Evolutionary conservation across 441 rosid genomes (phyloP), one percentile per base, ranked within the genome.

Genomic region (Gossypium lobatum): DNA sequence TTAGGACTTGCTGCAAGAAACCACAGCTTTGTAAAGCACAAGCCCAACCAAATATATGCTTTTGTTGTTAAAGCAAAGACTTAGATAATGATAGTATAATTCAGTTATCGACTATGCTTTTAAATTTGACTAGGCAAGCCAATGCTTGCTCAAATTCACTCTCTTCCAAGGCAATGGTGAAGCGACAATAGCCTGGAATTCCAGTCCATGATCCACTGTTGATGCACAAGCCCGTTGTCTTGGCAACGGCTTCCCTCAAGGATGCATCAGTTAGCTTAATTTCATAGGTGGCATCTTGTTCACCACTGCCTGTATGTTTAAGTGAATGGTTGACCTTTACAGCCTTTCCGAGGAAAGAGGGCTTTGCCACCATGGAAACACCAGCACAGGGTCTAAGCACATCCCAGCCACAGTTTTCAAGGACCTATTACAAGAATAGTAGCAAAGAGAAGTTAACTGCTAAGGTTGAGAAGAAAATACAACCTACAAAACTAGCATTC

Each of bases 101-200:
- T 83, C 72, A 82, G 76, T 55, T 73, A 70, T 64, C 59, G 28
- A 81, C 3, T 55, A 82, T 73, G 73, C 73, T 86, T 73, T 85
- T 79, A 52, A 95, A 89, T 78, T 85, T 86, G 67, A 70, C 70
- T 11, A 95, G 83, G 82, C 92, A 88, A 64, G 82, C 82, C 86
- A 95, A 77, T 60, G 96, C 97, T 70, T 57, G 86, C 74, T 92
- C 88, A 46, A 95, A 92, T 72, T 91, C 91, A 11, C 76, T 76
- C 23, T 88, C 96, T 78, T 88, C 94, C 81, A 88, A 74, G 18
- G 96, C 97, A 55, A 88, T 39, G 0, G 93, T 76, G 85, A 95
- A 92, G 82, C 97, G 95, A 80, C 97, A 92, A 78, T 91, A 95
- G 63, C 94, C 93, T 0, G 93, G 93, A 20, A 92, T 85, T 71